Base-by-base conservation (phyloP, 495 filamentous ascomycete genomes). In the Penicillium simplicissimum region DNA sequence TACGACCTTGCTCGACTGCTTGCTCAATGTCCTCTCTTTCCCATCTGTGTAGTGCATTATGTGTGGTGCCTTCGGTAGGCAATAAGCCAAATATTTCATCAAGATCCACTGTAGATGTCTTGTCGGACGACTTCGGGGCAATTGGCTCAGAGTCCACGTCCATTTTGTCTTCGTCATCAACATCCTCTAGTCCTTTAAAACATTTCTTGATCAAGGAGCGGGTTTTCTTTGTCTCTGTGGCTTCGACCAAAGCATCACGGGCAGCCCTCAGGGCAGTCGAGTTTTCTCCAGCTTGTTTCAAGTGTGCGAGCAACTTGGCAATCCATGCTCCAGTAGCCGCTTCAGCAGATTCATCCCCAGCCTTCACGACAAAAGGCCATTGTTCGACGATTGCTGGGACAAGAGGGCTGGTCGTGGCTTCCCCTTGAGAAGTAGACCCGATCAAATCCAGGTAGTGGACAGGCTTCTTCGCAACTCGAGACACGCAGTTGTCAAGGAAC, bases 401-500 rank as follows among this genome's bases (percentile, higher is more conserved):
- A 3, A 96, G 62, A 81, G 82, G 64, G 67, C 87, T 85, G 7
- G 68, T 63, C 10, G 77, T 69, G 15, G 73, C 65, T 4, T 73
- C 59, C 37, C 77, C 75, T 36, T 81, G 69, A 14, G 79, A 72
- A 54, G 75, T 67, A 57, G 66, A 65, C 1, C 55, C 58, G 36
- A 80, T 62, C 15, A 80, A 54, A 52, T 89, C 85, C 8, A 89
- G 74, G 67, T 95, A 94, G 66, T 96, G 92, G 64, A 91, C 84
- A 7, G 89, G 87, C 40, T 84, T 85, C 54, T 85, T 87, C 6
- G 85, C 84, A 51, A 87, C 86, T 15, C 91, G 85, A 42, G 82
- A 82, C 17, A 88, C 76, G 70, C 91, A 95, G 52, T 93, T 90
- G 61, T 97, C 92, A 54, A 97, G 69, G 64, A 94, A 96, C 4